Conservation (phyloP, 805 yeast genomes). For the Nakazawaea pomicola region DNA sequence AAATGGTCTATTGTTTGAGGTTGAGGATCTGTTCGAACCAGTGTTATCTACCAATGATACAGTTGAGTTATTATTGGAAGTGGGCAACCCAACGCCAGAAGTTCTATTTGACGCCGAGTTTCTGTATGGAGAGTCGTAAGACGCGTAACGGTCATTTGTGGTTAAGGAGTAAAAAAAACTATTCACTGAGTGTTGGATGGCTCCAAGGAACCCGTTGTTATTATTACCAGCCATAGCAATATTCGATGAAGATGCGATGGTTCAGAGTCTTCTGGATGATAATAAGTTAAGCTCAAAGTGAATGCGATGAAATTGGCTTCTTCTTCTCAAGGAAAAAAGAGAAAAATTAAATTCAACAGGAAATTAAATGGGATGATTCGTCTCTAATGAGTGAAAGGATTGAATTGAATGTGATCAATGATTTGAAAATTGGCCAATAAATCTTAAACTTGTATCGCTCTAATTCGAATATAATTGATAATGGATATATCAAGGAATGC, state of each 20-base stretch:
- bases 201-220: slow-evolving; percentile 20
- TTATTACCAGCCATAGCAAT: too few relatives aligned
- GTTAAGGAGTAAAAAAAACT: slow-evolving; percentile 42
- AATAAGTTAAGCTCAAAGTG: background rate
- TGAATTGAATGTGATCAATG: too few relatives aligned
- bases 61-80: slow-evolving; percentile 33
- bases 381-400: too few relatives aligned
- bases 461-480: too few relatives aligned
- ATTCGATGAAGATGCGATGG: too few relatives aligned
- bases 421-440: too few relatives aligned
- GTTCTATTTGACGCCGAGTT: slow-evolving; percentile 19
- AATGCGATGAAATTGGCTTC: background rate
- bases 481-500: too few relatives aligned
- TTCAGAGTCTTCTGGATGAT: too few relatives aligned
- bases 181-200: slow-evolving; percentile 27
- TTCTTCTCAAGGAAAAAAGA: background rate
- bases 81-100: slow-evolving; percentile 18
- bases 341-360: background rate
- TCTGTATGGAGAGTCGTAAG: slow-evolving; percentile 37
- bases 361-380: too few relatives aligned
- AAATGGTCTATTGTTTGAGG: slow-evolving; percentile 34
- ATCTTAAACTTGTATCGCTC: too few relatives aligned
- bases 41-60: slow-evolving; percentile 34
- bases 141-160: slow-evolving; percentile 56
- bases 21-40: slow-evolving; percentile 34